These are phyloP conservation scores for Paramarasmius palmivorus DNA, from an alignment of 1,284 basidiomycete genomes.

Conservation along the genomic window DNA sequence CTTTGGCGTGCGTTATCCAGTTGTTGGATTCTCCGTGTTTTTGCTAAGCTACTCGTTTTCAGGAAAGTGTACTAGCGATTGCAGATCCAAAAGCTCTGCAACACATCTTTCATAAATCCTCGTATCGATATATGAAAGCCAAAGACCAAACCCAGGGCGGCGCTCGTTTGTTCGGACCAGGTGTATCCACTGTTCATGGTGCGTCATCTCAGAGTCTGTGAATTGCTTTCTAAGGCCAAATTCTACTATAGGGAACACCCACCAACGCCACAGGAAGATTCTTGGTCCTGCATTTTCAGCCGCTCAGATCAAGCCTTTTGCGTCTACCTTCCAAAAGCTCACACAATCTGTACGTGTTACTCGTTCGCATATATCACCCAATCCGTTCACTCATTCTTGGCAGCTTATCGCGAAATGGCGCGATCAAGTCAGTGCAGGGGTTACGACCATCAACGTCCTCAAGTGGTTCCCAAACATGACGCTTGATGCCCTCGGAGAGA, in stretches of 20 bases:
- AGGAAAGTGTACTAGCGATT: not conserved
- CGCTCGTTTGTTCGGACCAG: not conserved
- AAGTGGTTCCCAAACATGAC: not conserved
- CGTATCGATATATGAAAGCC: not conserved
- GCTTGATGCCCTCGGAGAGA: slow-evolving; percentile 1
- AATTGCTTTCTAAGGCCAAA: not conserved
- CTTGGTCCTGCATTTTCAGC: not conserved
- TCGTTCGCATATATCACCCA: not conserved
- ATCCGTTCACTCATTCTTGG: not conserved
- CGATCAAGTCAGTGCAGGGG: not conserved
- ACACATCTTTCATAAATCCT: slow-evolving; percentile 3
- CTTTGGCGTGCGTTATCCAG: slow-evolving; percentile 23
- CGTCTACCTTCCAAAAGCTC: not conserved
- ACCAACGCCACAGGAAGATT: slow-evolving; percentile 1
- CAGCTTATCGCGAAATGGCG: not conserved
- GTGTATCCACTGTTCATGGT: not conserved
- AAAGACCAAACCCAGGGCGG: not conserved
- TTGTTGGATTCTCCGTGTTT: too few relatives aligned
- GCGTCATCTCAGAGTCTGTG: not conserved
- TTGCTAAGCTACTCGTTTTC: too few relatives aligned
- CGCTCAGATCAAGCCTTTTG: not conserved
- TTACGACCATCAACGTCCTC: not conserved
- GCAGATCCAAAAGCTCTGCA: not conserved
- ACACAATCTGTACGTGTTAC: not conserved
- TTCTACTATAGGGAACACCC: not conserved